Evolutionary conservation across 2,329 filamentous ascomycete species (phyloP), one percentile per base, ranked within the genome.

Genomic region (Blastomyces gilchristii): DNA sequence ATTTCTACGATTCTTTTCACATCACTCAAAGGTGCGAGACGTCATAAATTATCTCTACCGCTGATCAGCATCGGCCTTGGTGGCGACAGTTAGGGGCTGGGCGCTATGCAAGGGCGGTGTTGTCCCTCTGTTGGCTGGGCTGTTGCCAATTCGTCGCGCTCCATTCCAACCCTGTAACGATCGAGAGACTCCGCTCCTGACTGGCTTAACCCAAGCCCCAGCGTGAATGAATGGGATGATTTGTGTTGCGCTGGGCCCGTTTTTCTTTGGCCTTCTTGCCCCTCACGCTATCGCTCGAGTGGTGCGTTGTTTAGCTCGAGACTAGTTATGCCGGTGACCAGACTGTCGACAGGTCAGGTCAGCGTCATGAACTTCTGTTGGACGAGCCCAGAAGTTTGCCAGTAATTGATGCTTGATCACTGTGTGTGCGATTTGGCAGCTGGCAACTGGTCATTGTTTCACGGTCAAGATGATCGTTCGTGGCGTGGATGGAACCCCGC

Each of bases 61-160:
- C 54, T 31, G 25, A 50, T 60, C 58, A 49, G 47, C 58, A 9
- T 22, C 45, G 25, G 41, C 39, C 16, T 25, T 45, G 25, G 58
- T 60, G 58, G 58, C 58, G 43, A 45, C 45, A 3, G 28, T 37
- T 60, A 60, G 58, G 25, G 25, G 47, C 47, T 34, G 16, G 28
- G 28, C 43, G 43, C 43, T 50, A 60, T 60, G 58, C 58, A 60
- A 60, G 58, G 58, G 58, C 58, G 28, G 18, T 22, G n/a, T 31
- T 43, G 25, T 43, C 45, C 22, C 25, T 25, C 56, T 28, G 39
- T 28, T 37, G 41, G 4, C 41, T 58, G 56, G 41, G 39, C 39
- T 41, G n/a, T 5, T 18, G 37, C 37, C 56, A 58, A 43, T 58
- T 18, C 22, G 14, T 14, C n/a, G 37, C n/a, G 37, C 49, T n/a